Conservation (phyloP, 352 stramenopile genomes). For the Pythium phragmiticola region DNA sequence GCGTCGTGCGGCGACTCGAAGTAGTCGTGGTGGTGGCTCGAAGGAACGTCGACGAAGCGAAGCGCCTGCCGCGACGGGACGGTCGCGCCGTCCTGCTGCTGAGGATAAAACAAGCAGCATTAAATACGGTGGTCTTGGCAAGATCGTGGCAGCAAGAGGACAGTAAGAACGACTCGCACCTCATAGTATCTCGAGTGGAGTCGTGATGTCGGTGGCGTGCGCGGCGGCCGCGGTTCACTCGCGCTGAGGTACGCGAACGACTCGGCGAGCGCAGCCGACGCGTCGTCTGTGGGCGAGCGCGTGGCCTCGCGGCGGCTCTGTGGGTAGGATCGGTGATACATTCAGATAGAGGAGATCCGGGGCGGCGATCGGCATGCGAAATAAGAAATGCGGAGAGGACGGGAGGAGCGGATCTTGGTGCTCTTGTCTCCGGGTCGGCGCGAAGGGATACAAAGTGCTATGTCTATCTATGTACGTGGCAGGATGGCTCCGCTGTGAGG, state of each 20-base stretch:
- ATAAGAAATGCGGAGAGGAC: background rate
- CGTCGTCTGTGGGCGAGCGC: conserved; percentile 8
- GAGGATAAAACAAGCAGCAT: background rate
- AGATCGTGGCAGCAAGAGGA: background rate
- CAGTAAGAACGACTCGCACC: background rate
- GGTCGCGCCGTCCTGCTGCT: background rate
- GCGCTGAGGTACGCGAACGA: conserved; percentile 24
- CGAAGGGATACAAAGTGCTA: background rate
- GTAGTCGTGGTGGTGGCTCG: conserved; percentile 3
- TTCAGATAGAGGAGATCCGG: background rate
- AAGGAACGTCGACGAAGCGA: conserved; percentile 5
- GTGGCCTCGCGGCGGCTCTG: conserved; percentile 16
- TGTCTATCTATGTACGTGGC: conserved; percentile 6
- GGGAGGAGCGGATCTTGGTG: background rate
- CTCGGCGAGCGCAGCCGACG: conserved; percentile 18
- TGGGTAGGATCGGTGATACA: conserved; percentile 22
- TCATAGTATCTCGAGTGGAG: conserved; percentile 22
- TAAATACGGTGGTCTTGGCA: background rate
- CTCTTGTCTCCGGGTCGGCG: background rate
- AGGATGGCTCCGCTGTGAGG: background rate
- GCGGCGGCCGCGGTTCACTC: conserved; percentile 22
- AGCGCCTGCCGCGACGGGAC: conserved; percentile 1
- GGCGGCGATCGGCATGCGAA: conserved; percentile 9
- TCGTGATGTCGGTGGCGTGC: conserved; percentile 19
- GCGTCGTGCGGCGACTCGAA: background rate